Conservation (phyloP, 352 stramenopile species). For the Globisporangium alternatum region DNA sequence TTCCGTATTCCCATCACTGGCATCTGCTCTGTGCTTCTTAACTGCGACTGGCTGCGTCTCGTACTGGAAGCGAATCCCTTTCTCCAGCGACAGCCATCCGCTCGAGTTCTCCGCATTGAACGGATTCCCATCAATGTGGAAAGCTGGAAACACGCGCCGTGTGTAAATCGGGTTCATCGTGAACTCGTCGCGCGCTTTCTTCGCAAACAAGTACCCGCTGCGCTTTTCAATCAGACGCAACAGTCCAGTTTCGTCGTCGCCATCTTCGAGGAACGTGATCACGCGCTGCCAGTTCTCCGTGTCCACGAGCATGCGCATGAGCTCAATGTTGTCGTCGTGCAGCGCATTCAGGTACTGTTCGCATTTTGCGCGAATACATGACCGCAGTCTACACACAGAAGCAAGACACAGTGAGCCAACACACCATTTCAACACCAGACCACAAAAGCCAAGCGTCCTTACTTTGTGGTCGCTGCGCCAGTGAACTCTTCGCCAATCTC, state of each 20-base stretch:
- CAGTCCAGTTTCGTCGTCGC: conserved; percentile 43
- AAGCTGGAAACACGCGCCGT: conserved; percentile 65
- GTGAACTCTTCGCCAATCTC: conserved; percentile 87
- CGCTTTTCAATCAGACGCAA: conserved; percentile 73
- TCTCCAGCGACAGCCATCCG: conserved; percentile 56
- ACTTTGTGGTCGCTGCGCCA: conserved; percentile 65
- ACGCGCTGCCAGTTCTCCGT: conserved; percentile 85
- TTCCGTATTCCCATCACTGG: background rate
- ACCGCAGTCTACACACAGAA: conserved; percentile 41
- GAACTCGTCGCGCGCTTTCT: conserved; percentile 40
- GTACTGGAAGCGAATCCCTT: conserved; percentile 51
- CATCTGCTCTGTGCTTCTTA: conserved; percentile 22
- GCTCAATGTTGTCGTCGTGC: conserved; percentile 81
- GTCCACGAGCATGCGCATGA: conserved; percentile 80
- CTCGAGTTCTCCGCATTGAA: conserved; percentile 51
- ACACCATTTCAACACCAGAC: background rate
- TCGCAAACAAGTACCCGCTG: conserved; percentile 66
- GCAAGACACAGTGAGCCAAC: background rate
- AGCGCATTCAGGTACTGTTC: conserved; percentile 77
- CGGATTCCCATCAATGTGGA: conserved; percentile 54
- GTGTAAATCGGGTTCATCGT: conserved; percentile 59
- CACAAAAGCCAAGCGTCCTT: conserved; percentile 2
- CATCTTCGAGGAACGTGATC: conserved; percentile 41
- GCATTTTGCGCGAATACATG: conserved; percentile 71
- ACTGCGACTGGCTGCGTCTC: conserved; percentile 25